These are phyloP conservation scores for Suhomyces canberraensis DNA, from an alignment of 805 yeast genomes.

Conservation along the genomic window DNA sequence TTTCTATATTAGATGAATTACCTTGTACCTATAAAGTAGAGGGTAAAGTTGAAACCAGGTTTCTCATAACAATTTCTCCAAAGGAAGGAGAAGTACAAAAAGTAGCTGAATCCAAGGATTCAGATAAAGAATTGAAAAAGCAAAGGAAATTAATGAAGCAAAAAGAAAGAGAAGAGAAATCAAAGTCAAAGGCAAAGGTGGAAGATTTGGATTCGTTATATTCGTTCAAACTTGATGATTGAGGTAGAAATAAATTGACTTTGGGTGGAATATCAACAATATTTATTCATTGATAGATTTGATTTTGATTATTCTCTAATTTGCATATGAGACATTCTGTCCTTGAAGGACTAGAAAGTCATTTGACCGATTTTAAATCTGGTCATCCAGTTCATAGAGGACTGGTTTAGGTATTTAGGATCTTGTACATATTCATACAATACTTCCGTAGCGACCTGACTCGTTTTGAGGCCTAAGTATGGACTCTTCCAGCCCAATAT, in stretches of 20 bases:
- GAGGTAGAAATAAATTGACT: too few relatives aligned
- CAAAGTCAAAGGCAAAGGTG: slow-evolving; percentile 15
- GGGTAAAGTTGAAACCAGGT: slow-evolving; percentile 25
- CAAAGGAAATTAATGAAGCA: slow-evolving; percentile 4
- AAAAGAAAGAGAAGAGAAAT: slow-evolving; percentile 1
- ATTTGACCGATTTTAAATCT: too few relatives aligned
- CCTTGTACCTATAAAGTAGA: slow-evolving; percentile 25
- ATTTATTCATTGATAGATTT: too few relatives aligned
- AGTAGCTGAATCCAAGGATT: slow-evolving; percentile 1
- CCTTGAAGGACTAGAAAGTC: too few relatives aligned
- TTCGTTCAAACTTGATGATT: slow-evolving; percentile 39
- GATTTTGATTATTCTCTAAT: too few relatives aligned
- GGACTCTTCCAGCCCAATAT: slow-evolving; percentile 8
- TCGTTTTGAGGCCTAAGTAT: slow-evolving; percentile 10
- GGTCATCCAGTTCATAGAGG: too few relatives aligned
- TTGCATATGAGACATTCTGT: too few relatives aligned
- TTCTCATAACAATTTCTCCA: slow-evolving; percentile 20
- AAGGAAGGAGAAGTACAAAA: slow-evolving; percentile 1
- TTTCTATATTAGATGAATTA: slow-evolving; percentile 27
- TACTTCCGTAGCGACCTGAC: slow-evolving; percentile 24
- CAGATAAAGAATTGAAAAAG: slow-evolving; percentile 1
- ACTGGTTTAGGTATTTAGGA: background rate
- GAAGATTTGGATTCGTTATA: slow-evolving; percentile 40
- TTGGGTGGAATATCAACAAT: slow-evolving; percentile 6
- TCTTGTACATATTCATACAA: slow-evolving; percentile 16